These are phyloP conservation scores for Gyromitra esculenta DNA, from an alignment of 2,329 filamentous ascomycete genomes.

Conservation along the genomic window DNA sequence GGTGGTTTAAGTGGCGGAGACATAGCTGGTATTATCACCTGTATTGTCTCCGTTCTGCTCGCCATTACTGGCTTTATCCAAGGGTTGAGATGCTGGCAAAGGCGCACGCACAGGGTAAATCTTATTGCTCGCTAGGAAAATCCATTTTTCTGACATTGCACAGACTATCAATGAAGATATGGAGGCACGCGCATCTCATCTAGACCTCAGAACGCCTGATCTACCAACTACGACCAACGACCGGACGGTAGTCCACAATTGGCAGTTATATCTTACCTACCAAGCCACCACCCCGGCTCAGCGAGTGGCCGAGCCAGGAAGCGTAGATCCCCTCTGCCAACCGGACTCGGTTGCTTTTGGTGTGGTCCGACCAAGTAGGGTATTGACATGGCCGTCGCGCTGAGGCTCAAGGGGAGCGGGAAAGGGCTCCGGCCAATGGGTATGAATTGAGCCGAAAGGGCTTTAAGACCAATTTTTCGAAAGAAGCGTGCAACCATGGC, in stretches of 20 bases:
- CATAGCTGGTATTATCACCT: constrained; percentile 1
- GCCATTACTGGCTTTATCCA: constrained; percentile 1
- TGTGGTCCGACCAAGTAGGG: neutral
- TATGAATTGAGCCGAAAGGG: no score
- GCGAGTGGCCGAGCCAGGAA: neutral
- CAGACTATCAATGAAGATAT: neutral
- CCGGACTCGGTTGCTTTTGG: neutral
- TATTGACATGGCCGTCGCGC: neutral
- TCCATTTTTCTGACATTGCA: neutral
- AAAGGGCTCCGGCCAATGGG: no score
- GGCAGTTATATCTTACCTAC: neutral
- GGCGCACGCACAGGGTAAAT: neutral
- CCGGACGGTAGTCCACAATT: neutral
- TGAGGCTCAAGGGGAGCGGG: neutral
- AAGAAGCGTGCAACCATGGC: no score
- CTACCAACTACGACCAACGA: neutral
- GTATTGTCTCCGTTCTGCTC: neutral
- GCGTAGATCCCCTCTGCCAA: no score
- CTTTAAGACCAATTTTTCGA: no score
- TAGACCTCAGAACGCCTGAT: neutral
- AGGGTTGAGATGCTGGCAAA: neutral
- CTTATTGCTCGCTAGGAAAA: neutral
- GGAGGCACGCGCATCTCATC: neutral
- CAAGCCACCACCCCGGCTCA: neutral
- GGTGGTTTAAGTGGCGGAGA: neutral